Evolutionary conservation across 1,139 yeast genomes (phyloP), one percentile per base, ranked within the genome.

Genomic region (Maudiozyma humilis): DNA sequence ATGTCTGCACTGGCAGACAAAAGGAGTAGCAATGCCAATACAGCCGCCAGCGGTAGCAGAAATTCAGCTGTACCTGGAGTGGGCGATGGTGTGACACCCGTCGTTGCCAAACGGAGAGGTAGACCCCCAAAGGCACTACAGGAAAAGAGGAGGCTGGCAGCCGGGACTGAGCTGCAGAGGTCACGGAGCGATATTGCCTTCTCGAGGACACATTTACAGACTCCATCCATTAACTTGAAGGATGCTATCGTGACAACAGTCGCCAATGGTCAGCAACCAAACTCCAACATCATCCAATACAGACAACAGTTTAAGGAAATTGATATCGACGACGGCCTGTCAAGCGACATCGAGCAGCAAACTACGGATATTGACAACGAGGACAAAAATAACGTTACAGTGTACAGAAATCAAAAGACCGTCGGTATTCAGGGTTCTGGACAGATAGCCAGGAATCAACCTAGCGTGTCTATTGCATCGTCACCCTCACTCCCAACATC

Each of bases 311-410:
- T 57, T 38, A 59, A 59, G 45, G 65, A 61, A 36, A 43, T 62
- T 14, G 66, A 65, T 41, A 57, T 64, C n/a, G 66, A 65, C 37
- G 71, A 66, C 51, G 71, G 70, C 1, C 48, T 67, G 14, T 65
- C 70, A 0, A 66, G 69, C 48, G 71, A 66, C 42, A 54, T 64
- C 18, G 72, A 68, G 40, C 63, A 59, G 12, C 49, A 47, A 6
- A 42, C 38, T 14, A 38, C 44, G 14, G 39, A 44, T n/a, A 48
- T 43, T 31, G 43, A 43, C 23, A 44, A 43, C 31, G 39, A 41
- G n/a, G 35, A 34, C 33, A 41, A 30, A 36, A 38, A 30, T 19
- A 41, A 43, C 36, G 37, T 35, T 15, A 41, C 41, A 17, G 43
- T 44, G 4, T 23, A 13, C 10, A 35, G 27, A 5, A 12, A 8